Conservation (phyloP, 139 green algal species). For the Astrephomene gubernaculifera region DNA sequence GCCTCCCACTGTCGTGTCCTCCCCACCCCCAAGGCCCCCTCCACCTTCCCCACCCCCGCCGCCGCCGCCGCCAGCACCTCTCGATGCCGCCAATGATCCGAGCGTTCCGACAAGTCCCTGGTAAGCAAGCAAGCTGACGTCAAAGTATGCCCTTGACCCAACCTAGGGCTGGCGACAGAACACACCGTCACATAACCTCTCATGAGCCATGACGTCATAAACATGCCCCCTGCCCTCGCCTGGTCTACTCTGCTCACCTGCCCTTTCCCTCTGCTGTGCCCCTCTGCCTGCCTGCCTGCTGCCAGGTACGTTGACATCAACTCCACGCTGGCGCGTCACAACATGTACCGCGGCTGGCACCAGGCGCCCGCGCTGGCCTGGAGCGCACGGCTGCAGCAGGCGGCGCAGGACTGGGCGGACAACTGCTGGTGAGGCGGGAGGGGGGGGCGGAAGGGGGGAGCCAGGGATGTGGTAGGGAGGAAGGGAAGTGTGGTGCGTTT, state of each 20-base stretch:
- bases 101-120: slow-evolving; percentile 8
- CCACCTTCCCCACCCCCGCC: neutral
- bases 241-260: neutral
- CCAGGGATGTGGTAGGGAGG: neutral
- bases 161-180: neutral
- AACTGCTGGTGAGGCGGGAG: slow-evolving; percentile 24
- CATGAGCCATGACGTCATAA: neutral
- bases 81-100: neutral
- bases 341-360: slow-evolving; percentile 28
- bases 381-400: neutral
- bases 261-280: neutral
- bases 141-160: neutral
- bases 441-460: neutral
- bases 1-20: neutral
- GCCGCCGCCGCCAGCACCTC: neutral
- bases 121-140: neutral
- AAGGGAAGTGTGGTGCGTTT: neutral
- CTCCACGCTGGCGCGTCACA: neutral
- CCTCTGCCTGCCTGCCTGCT: neutral
- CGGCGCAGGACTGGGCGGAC: slow-evolving; percentile 36
- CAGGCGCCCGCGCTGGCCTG: slow-evolving; percentile 4
- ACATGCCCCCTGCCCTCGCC: neutral
- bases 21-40: neutral
- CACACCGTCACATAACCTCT: neutral
- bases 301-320: slow-evolving; percentile 1